Percentiles rank a stretch among this genome's conserved stretches.
Conservation (phyloP, 768 basidiomycete species). For the Pulveroboletus sp. region DNA sequence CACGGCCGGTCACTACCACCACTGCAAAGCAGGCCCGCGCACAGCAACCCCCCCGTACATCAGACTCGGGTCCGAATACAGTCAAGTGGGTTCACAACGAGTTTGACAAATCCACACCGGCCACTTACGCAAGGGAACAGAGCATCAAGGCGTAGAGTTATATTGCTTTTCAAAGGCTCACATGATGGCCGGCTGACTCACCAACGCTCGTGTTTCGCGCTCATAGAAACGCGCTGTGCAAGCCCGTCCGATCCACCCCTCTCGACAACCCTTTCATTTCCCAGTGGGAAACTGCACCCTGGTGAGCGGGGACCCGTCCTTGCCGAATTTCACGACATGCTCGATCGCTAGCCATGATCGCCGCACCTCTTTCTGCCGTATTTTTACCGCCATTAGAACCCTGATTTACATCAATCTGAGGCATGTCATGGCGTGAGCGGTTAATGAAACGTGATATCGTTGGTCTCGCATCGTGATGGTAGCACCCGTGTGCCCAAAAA, state of each 20-base stretch:
- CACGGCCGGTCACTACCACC: background rate
- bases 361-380: conserved; percentile 15
- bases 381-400: conserved; percentile 12
- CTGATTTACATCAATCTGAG: conserved; percentile 12
- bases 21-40: conserved; percentile 2
- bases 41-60: background rate
- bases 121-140: conserved; percentile 8
- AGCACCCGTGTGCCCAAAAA: background rate
- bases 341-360: conserved; percentile 23
- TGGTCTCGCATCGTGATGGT: background rate
- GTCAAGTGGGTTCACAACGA: background rate
- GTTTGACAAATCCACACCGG: background rate
- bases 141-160: background rate
- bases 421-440: background rate
- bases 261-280: conserved; percentile 6
- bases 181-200: conserved; percentile 3
- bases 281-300: conserved; percentile 24
- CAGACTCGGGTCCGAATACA: conserved; percentile 10
- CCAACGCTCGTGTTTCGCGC: conserved; percentile 6
- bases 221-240: conserved; percentile 11
- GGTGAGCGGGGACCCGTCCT: conserved; percentile 8
- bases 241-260: background rate
- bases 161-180: background rate
- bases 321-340: conserved; percentile 14
- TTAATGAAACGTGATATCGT: background rate